These are phyloP conservation scores for Chlamydomonas eustigma DNA, from an alignment of 139 green algal species.

Conservation along the genomic window DNA sequence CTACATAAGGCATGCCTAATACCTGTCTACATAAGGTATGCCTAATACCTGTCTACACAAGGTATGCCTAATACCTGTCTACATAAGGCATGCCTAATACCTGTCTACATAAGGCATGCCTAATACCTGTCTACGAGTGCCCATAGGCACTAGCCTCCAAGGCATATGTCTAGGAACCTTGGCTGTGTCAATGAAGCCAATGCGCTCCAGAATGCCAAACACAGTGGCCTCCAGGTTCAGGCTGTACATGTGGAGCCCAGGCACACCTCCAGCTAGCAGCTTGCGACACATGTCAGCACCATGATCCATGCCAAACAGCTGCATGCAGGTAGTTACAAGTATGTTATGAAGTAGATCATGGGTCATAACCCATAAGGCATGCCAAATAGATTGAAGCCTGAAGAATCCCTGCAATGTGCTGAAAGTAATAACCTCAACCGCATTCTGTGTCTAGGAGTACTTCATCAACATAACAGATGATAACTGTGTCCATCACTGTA, in stretches of 20 bases:
- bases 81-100: not conserved
- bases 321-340: too few relatives aligned
- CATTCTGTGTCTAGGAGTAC: too few relatives aligned
- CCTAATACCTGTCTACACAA: not conserved
- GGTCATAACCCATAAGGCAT: too few relatives aligned
- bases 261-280: constrained; percentile 68
- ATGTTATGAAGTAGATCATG: too few relatives aligned
- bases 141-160: constrained; percentile 1
- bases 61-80: not conserved
- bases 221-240: constrained; percentile 84
- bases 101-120: not conserved
- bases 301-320: constrained; percentile 84
- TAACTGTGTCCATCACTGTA: too few relatives aligned
- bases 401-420: too few relatives aligned
- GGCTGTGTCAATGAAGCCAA: constrained; percentile 60
- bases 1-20: not conserved
- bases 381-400: too few relatives aligned
- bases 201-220: constrained; percentile 75
- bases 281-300: constrained; percentile 85
- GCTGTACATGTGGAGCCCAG: constrained; percentile 94
- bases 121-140: not conserved
- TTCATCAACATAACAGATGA: too few relatives aligned
- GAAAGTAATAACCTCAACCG: too few relatives aligned
- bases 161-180: constrained; percentile 7
- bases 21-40: not conserved